These are phyloP conservation scores for Mycena olivaceomarginata DNA, from an alignment of 768 basidiomycete genomes.

Conservation along the genomic window DNA sequence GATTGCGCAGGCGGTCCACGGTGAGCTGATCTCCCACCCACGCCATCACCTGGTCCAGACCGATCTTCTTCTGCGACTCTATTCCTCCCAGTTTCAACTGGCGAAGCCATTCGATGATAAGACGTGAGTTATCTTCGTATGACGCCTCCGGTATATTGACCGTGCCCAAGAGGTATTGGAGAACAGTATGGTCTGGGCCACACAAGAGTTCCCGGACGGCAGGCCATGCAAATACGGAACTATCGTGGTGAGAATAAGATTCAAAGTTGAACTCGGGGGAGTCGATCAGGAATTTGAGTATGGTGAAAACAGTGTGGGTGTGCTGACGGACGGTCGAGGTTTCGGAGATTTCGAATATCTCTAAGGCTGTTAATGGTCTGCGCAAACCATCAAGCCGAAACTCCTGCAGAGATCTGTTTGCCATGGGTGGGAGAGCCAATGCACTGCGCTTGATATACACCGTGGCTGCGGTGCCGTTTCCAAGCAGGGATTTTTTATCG, in stretches of 20 bases:
- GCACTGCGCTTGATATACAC: conserved; percentile 55
- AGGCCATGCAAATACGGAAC: not conserved
- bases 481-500: conserved; percentile 59
- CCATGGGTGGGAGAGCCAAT: conserved; percentile 30
- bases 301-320: conserved; percentile 38
- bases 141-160: conserved; percentile 60
- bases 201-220: conserved; percentile 51
- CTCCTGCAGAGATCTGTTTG: conserved; percentile 48
- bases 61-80: conserved; percentile 48
- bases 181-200: conserved; percentile 51
- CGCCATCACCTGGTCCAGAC: conserved; percentile 49
- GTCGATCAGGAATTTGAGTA: conserved; percentile 52
- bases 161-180: conserved; percentile 59
- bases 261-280: conserved; percentile 52
- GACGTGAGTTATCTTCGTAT: conserved; percentile 59
- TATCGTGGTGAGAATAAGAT: conserved; percentile 48
- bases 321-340: conserved; percentile 39
- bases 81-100: conserved; percentile 50
- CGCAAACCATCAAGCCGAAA: conserved; percentile 44
- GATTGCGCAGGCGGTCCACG: conserved; percentile 56
- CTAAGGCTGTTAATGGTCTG: conserved; percentile 47
- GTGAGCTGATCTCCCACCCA: conserved; percentile 63
- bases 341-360: conserved; percentile 47
- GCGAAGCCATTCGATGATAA: conserved; percentile 54
- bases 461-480: conserved; percentile 58